Evolutionary conservation across 768 basidiomycete genomes (phyloP).

Genomic region (Chlorophyllum brunneum): DNA sequence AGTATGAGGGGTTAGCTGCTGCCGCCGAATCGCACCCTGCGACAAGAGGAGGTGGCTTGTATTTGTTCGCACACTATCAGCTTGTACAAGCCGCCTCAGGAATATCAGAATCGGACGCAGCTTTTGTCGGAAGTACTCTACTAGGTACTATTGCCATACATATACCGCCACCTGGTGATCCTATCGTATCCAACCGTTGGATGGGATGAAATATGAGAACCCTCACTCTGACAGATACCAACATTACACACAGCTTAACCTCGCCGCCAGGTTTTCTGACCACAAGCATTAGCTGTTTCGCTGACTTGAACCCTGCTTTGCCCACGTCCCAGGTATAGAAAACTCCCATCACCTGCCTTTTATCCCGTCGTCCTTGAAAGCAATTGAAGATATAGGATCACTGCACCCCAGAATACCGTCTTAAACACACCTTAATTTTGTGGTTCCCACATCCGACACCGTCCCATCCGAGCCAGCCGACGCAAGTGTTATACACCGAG

Average conservation of each 20-base stretch:
- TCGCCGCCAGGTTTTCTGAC: constrained; percentile 71
- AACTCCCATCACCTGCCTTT: constrained; percentile 78
- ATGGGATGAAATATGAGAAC: neutral
- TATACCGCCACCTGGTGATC: too few species aligned
- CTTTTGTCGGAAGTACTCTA: too few species aligned
- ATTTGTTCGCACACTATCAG: too few species aligned
- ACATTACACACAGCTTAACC: constrained; percentile 40
- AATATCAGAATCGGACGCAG: too few species aligned
- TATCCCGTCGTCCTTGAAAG: constrained; percentile 81
- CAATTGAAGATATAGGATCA: constrained; percentile 69
- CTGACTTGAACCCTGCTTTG: constrained; percentile 63
- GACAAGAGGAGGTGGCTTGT: too few species aligned
- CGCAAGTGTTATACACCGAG: constrained; percentile 87
- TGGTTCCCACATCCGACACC: constrained; percentile 98
- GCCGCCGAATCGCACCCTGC: too few species aligned
- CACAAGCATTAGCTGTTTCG: constrained; percentile 56
- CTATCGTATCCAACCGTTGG: constrained; percentile 2
- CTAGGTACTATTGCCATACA: too few species aligned
- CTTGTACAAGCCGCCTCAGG: too few species aligned
- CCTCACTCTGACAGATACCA: neutral
- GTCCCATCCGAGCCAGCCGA: constrained; percentile 93
- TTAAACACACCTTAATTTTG: constrained; percentile 89
- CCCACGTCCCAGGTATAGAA: constrained; percentile 93
- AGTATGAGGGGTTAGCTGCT: too few species aligned
- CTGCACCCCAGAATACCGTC: constrained; percentile 84